Evolutionary conservation across 495 filamentous ascomycete genomes (phyloP), one percentile per base, ranked within the genome.

Genomic region (Hyaloscypha variabilis): DNA sequence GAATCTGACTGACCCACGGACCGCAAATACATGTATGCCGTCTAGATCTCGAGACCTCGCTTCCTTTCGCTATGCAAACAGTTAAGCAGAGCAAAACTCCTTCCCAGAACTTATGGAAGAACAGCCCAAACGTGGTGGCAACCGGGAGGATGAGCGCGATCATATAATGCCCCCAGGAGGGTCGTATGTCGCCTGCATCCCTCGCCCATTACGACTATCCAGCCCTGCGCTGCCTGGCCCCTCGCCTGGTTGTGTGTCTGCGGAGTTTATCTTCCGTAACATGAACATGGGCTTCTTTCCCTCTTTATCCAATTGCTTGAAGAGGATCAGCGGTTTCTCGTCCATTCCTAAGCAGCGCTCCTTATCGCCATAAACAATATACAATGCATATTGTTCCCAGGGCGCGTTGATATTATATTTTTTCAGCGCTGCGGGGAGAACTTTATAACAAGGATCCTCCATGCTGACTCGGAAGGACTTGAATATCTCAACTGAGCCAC

Each of bases 251-350:
- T 77, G 77, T 6, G 76, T 79, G 30, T 81, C 67, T 6, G 53
- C 36, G 60, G 58, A 58, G 58, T 79, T 83, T 24, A 81, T 84
- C 76, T 91, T 91, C 56, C 95, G 80, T 49, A 99, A 77, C 95
- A 99, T 99, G 73, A 98, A 99, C 95, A 99, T 98, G 34, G 95
- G 95, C 73, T 99, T 99, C 75, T 92, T 88, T 14, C 96, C 96
- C 77, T 99, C 95, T 71, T 90, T 91, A 74, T 97, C 93, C 52
- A 98, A 80, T 71, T 97, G 94, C 79, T 99, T 99, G 81, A 99
- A 99, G 64, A 99, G 79, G 63, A 97, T 92, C 50, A 99, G 82
- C 25, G 95, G 95, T 71, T 94, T 92, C 78, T 99, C 95, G 39
- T 97, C 89, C 63, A 97, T 77, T 1, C 89, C 93, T 23, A 99